Base-by-base conservation (phyloP, 2,329 filamentous ascomycete genomes). In the Coniella lustricola region DNA sequence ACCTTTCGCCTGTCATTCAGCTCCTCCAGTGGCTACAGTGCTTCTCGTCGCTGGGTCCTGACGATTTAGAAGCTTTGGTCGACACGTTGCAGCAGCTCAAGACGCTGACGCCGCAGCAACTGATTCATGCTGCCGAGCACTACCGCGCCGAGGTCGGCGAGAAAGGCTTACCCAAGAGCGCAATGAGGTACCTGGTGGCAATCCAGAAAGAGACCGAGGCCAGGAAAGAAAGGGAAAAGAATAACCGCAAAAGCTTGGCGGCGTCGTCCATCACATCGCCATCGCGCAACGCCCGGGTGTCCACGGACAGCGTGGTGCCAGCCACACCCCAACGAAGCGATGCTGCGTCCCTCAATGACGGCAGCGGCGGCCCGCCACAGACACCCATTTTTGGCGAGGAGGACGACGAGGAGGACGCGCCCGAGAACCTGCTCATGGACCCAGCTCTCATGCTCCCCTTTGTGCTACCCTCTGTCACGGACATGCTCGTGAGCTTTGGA, bases 21-120 rank as follows among this genome's bases (percentile, higher is more conserved):
- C 75, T 98, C 3, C 73, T 98, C 5, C 93, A 98, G 66, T 98
- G 93, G 93, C 73, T 98, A 32, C 93, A 98, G 64, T 96, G 90
- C 65, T 97, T 97, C 67, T 97, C 93, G 1, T 95, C 90, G 1
- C 76, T 97, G 3, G 89, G 83, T 4, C 69, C 73, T 10, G 90
- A 97, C 60, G 90, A 97, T 61, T 72, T 93, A 33, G 90, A 95
- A 61, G 88, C 89, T 3, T 76, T 98, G 14, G 82, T 95, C 25
- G 87, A 82, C 14, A 98, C 93, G 0, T 70, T 97, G 18, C 85
- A 95, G 60, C 93, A 97, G 64, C 75, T 98, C 35, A 90, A 89
- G 55, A 77, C 84, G 35, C 73, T 98, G 41, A 90, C 82, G 21
- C 86, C 90, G 0, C 87, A 90, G 61, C 93, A 98, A 64, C 76